These are phyloP conservation scores for Entomortierella lignicola DNA, from an alignment of 192 early-diverging fungal species.

Conservation along the genomic window DNA sequence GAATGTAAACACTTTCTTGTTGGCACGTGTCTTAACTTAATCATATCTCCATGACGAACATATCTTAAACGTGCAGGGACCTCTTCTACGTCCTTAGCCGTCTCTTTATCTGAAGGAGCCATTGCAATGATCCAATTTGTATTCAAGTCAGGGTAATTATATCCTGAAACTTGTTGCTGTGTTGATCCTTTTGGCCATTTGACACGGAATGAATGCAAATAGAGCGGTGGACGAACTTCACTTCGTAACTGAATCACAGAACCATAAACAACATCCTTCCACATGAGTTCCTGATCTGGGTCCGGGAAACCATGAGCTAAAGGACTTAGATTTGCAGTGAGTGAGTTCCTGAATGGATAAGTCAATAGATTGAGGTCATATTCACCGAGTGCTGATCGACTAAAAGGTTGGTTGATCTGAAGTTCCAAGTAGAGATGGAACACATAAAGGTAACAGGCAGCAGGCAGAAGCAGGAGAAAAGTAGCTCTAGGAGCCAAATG, in stretches of 20 bases:
- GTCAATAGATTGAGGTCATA: constrained; percentile 28
- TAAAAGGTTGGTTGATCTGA: constrained; percentile 65
- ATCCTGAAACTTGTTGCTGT: constrained; percentile 78
- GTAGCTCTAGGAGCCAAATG: constrained; percentile 81
- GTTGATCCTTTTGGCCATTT: constrained; percentile 65
- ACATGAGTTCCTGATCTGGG: neutral
- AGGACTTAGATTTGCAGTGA: no score
- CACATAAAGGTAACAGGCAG: constrained; percentile 75
- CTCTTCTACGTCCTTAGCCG: neutral
- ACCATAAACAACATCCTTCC: constrained; percentile 62
- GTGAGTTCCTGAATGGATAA: constrained; percentile 3
- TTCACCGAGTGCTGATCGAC: constrained; percentile 55
- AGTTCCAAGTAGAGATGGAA: constrained; percentile 88
- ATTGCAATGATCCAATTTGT: constrained; percentile 66
- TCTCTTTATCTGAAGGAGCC: neutral
- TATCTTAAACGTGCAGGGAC: constrained; percentile 46
- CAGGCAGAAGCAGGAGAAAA: constrained; percentile 81
- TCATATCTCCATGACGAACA: constrained; percentile 75
- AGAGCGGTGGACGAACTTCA: constrained; percentile 53
- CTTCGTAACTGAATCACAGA: constrained; percentile 68
- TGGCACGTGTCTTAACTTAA: constrained; percentile 75
- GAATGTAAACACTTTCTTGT: constrained; percentile 72
- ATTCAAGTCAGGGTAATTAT: constrained; percentile 71
- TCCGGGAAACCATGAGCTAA: no score
- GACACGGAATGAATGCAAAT: constrained; percentile 69